Conservation (phyloP, 176 grass and related monocot species). For the Olyra latifolia region DNA sequence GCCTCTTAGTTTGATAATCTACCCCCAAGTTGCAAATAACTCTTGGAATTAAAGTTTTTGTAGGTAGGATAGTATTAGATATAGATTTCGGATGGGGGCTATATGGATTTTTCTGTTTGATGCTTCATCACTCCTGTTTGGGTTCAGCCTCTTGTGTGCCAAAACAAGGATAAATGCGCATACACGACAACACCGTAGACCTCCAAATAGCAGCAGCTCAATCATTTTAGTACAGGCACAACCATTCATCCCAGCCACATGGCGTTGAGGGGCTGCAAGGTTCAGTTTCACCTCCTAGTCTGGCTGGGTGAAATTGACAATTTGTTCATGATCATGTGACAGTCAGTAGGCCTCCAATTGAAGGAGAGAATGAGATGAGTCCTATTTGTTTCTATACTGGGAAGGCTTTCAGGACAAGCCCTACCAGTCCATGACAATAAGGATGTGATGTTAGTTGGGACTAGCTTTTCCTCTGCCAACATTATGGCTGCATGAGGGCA, state of each 20-base stretch:
- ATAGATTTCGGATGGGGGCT: neutral
- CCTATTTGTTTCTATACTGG: constrained; percentile 32
- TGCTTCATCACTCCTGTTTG: constrained; percentile 22
- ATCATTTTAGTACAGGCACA: constrained; percentile 18
- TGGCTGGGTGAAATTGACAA: neutral
- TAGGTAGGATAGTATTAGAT: neutral
- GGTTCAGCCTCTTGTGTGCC: neutral
- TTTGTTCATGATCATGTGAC: constrained; percentile 22
- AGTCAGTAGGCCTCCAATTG: constrained; percentile 37
- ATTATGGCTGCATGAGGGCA: constrained; percentile 42
- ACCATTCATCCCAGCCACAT: constrained; percentile 18
- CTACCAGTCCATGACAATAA: constrained; percentile 37
- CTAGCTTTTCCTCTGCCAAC: constrained; percentile 48
- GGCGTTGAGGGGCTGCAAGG: constrained; percentile 4
- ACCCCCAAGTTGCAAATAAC: constrained; percentile 38
- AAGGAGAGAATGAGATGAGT: constrained; percentile 5
- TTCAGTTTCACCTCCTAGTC: constrained; percentile 15
- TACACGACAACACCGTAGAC: neutral
- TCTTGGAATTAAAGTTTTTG: constrained; percentile 3
- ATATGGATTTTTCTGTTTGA: neutral
- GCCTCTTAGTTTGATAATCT: constrained; percentile 27
- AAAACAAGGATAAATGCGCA: constrained; percentile 12
- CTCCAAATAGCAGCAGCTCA: constrained; percentile 18
- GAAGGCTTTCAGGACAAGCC: constrained; percentile 25
- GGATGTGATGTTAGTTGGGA: constrained; percentile 48